These are phyloP conservation scores for Phytophthora litchii DNA, from an alignment of 352 stramenopile species.

Conservation along the genomic window DNA sequence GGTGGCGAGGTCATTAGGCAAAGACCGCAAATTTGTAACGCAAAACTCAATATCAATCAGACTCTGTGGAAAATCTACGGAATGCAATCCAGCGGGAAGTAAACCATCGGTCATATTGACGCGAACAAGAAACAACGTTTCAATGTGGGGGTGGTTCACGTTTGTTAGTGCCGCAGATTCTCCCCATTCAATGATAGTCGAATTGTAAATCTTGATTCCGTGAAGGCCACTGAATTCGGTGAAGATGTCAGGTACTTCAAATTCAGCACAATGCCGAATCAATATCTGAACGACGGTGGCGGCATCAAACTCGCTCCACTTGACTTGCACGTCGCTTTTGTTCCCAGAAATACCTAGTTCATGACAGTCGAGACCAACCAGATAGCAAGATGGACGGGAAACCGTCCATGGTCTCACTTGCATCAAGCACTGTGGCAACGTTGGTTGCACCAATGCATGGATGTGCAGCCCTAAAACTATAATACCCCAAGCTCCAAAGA, in stretches of 20 bases:
- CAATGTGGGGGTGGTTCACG: conserved; percentile 23
- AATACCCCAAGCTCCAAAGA: conserved; percentile 9
- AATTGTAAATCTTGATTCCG: conserved; percentile 48
- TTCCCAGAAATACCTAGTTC: conserved; percentile 1
- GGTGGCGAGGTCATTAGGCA: conserved; percentile 36
- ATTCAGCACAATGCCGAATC: conserved; percentile 4
- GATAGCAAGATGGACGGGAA: conserved; percentile 33
- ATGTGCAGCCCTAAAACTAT: conserved; percentile 4
- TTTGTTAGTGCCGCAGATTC: conserved; percentile 28
- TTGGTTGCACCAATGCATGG: conserved; percentile 4
- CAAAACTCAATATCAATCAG: conserved; percentile 46
- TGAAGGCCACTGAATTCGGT: conserved; percentile 26
- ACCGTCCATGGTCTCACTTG: conserved; percentile 40
- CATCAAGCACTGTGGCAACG: conserved; percentile 3
- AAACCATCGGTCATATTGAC: conserved; percentile 37
- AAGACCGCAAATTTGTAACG: conserved; percentile 31
- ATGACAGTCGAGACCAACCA: conserved; percentile 32
- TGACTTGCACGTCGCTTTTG: not conserved
- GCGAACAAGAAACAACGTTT: conserved; percentile 35
- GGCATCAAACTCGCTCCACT: conserved; percentile 27
- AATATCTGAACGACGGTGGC: conserved; percentile 9
- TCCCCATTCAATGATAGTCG: conserved; percentile 31
- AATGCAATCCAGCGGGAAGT: conserved; percentile 38
- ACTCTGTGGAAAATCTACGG: conserved; percentile 27
- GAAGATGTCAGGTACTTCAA: conserved; percentile 15